Percentiles rank a stretch among this genome's conserved stretches.
Conservation (phyloP, 2,329 filamentous ascomycete genomes). For the Aspergillus intermedius region DNA sequence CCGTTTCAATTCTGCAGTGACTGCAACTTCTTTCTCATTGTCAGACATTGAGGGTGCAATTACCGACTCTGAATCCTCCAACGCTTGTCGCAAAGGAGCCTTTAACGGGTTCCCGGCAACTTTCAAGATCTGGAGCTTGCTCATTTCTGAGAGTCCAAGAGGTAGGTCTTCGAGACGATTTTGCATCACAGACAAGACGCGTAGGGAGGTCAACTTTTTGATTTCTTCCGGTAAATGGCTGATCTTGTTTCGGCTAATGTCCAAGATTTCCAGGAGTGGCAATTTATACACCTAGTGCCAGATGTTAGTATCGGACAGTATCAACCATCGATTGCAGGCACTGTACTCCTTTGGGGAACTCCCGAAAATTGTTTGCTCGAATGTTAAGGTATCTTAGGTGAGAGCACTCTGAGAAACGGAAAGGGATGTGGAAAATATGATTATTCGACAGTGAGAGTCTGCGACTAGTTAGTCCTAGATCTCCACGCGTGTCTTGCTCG, state of each 20-base stretch:
- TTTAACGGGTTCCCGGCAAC: slow-evolving; percentile 80
- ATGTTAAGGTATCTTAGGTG: slow-evolving; percentile 47
- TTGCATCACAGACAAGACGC: slow-evolving; percentile 79
- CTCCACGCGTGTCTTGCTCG: background rate
- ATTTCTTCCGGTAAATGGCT: slow-evolving; percentile 71
- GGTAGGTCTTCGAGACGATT: slow-evolving; percentile 83
- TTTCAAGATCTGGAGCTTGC: slow-evolving; percentile 79
- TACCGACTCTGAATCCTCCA: slow-evolving; percentile 61
- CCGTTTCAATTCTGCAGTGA: slow-evolving; percentile 55
- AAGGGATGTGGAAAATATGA: slow-evolving; percentile 43
- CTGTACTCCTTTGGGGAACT: slow-evolving; percentile 60
- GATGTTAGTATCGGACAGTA: slow-evolving; percentile 1
- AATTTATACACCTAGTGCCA: slow-evolving; percentile 69
- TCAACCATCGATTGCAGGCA: background rate
- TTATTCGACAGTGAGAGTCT: slow-evolving; percentile 49
- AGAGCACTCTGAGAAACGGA: slow-evolving; percentile 43
- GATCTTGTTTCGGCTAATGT: slow-evolving; percentile 84
- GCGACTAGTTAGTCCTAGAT: slow-evolving; percentile 9
- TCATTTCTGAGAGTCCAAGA: slow-evolving; percentile 80
- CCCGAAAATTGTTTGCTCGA: slow-evolving; percentile 45
- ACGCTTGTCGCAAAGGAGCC: slow-evolving; percentile 66
- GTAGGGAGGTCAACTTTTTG: slow-evolving; percentile 71
- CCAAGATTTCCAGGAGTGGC: slow-evolving; percentile 81
- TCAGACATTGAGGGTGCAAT: slow-evolving; percentile 51
- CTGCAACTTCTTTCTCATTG: slow-evolving; percentile 54